Evolutionary conservation across 176 grass and related monocot genomes (phyloP).

Genomic region (Hyparrhenia diplandra): DNA sequence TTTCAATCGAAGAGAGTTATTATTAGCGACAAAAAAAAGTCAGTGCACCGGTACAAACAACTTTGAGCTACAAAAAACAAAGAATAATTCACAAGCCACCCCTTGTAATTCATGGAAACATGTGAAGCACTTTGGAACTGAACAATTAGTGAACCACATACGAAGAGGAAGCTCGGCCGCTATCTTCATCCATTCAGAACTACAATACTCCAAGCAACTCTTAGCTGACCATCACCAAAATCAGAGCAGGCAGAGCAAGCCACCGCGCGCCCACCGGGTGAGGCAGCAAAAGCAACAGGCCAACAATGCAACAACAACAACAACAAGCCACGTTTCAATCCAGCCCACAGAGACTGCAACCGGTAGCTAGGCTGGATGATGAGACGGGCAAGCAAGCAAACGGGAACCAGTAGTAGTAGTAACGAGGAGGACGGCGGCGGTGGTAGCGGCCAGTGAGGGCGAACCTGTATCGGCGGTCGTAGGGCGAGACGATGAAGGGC

Average conservation of each 20-base stretch:
- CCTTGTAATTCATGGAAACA: not conserved
- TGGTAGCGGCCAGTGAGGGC: too few relatives aligned
- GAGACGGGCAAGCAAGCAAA: too few relatives aligned
- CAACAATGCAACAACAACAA: not conserved
- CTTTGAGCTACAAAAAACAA: not conserved
- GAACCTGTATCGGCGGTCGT: slow-evolving; percentile 79
- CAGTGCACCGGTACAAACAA: not conserved
- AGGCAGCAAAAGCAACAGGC: not conserved
- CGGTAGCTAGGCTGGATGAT: too few relatives aligned
- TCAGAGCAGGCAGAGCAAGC: not conserved
- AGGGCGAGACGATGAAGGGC: slow-evolving; percentile 64
- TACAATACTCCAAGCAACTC: not conserved
- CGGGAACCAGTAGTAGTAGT: too few relatives aligned
- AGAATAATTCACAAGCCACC: not conserved
- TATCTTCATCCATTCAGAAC: not conserved
- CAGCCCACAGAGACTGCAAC: not conserved
- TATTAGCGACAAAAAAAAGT: not conserved
- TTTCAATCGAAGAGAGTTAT: not conserved
- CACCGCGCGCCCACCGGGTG: not conserved
- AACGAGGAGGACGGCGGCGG: too few relatives aligned
- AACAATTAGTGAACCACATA: not conserved
- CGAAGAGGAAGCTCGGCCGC: not conserved
- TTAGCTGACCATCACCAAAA: not conserved
- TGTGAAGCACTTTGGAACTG: not conserved
- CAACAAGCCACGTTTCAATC: not conserved